These are phyloP conservation scores for Turnera subulata DNA, from an alignment of 345 rosid species.

Conservation along the genomic window DNA sequence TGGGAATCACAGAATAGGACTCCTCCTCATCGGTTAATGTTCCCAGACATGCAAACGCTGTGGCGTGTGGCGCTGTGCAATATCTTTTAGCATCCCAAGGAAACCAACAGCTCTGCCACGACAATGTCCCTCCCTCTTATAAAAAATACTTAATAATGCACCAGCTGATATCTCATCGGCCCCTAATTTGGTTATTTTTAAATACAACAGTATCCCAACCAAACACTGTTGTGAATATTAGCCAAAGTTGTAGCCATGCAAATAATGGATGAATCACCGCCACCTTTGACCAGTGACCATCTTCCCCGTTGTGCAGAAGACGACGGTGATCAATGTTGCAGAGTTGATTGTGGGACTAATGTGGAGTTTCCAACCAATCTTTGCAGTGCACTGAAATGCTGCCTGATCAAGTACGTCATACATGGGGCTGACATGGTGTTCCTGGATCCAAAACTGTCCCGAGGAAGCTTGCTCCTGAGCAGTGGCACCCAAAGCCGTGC, in stretches of 20 bases:
- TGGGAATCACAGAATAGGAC: not conserved
- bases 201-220: not conserved
- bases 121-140: constrained; percentile 3
- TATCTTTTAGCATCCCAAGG: constrained; percentile 29
- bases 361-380: not conserved
- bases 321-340: not conserved
- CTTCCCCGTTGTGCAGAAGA: too few species aligned
- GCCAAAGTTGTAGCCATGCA: not conserved
- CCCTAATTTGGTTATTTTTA: not conserved
- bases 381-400: constrained; percentile 11
- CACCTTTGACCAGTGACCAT: not conserved
- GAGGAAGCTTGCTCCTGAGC: not conserved
- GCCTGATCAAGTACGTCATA: constrained; percentile 14
- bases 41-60: constrained; percentile 3
- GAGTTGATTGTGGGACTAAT: not conserved
- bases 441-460: constrained; percentile 19
- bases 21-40: constrained; percentile 7
- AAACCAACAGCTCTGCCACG: not conserved
- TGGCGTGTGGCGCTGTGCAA: too few species aligned
- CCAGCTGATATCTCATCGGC: not conserved
- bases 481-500: not conserved
- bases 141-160: too few species aligned
- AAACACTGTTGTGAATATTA: not conserved
- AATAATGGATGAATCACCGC: not conserved
- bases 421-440: constrained; percentile 26